Percentiles rank a stretch among this genome's conserved stretches.
phyloP scores from a whole-genome alignment of 2,329 filamentous ascomycete species.

The Pleomassaria siparia region DNA sequence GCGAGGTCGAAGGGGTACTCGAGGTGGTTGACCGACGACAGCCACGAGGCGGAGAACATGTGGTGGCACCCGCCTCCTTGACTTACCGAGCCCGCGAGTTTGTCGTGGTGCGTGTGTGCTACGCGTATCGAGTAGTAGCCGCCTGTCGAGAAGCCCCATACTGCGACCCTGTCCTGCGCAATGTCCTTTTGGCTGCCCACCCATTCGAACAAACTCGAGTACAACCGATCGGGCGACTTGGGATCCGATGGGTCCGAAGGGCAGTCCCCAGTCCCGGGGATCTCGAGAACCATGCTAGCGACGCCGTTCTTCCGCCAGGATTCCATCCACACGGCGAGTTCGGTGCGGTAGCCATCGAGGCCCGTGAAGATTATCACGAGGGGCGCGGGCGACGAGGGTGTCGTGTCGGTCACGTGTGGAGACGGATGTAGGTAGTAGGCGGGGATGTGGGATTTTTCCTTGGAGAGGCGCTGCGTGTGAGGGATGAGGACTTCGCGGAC shows the following conservation, averaged over 20 bases:
- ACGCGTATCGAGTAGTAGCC: slow-evolving; percentile 61
- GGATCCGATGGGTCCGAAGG: slow-evolving; percentile 52
- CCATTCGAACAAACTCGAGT: slow-evolving; percentile 58
- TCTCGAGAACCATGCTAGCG: slow-evolving; percentile 55
- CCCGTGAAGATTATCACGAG: slow-evolving; percentile 60
- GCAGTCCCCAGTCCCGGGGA: slow-evolving; percentile 61
- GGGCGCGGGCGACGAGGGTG: slow-evolving; percentile 49
- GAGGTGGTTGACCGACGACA: slow-evolving; percentile 56
- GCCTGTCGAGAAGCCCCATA: slow-evolving; percentile 62
- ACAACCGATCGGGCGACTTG: slow-evolving; percentile 55
- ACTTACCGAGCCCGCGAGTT: slow-evolving; percentile 54
- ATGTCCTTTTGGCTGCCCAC: slow-evolving; percentile 50
- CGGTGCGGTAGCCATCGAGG: slow-evolving; percentile 61
- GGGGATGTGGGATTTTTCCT: slow-evolving; percentile 61
- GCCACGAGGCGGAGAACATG: slow-evolving; percentile 60
- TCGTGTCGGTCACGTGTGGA: too few relatives aligned
- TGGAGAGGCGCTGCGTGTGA: slow-evolving; percentile 53
- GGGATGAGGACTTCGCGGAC: slow-evolving; percentile 64
- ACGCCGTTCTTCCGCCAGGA: slow-evolving; percentile 54
- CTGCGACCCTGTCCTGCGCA: slow-evolving; percentile 51
- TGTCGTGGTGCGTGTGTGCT: slow-evolving; percentile 59
- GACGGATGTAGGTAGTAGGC: slow-evolving; percentile 66
- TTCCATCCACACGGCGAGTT: slow-evolving; percentile 56
- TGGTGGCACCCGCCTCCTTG: slow-evolving; percentile 57
- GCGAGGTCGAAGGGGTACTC: slow-evolving; percentile 63